Evolutionary conservation across 257 asterid species (phyloP).

Genomic region (Przewalskia tangutica): DNA sequence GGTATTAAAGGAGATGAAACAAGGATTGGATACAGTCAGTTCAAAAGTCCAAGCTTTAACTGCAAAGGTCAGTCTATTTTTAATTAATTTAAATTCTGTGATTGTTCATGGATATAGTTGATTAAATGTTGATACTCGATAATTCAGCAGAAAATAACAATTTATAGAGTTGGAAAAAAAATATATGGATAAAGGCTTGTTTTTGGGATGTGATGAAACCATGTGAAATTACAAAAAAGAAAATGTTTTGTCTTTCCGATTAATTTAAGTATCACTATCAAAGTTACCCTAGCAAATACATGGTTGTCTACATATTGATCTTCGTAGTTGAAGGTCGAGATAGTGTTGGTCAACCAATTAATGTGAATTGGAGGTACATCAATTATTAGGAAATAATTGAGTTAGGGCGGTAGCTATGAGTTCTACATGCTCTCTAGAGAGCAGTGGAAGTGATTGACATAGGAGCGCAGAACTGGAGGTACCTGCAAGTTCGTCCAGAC

Average conservation of each 20-base stretch:
- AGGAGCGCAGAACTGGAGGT: not conserved
- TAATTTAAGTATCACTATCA: not conserved
- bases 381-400: too few relatives aligned
- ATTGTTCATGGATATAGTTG: not conserved
- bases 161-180: not conserved
- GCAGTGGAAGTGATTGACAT: too few relatives aligned
- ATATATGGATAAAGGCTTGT: not conserved
- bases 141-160: not conserved
- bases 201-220: not conserved
- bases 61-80: conserved; percentile 36
- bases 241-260: not conserved
- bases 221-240: not conserved
- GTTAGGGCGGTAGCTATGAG: too few relatives aligned
- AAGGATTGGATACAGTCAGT: conserved; percentile 52
- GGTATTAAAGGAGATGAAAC: conserved; percentile 77
- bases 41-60: conserved; percentile 52
- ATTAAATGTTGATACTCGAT: not conserved
- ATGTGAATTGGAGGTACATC: too few relatives aligned
- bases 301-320: too few relatives aligned
- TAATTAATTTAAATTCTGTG: not conserved
- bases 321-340: too few relatives aligned
- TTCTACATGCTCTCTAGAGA: too few relatives aligned
- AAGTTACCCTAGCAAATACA: not conserved
- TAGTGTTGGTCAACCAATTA: too few relatives aligned
- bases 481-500: not conserved